Conservation (phyloP, 1,284 basidiomycete genomes). For the Amylostereum chailletii region DNA sequence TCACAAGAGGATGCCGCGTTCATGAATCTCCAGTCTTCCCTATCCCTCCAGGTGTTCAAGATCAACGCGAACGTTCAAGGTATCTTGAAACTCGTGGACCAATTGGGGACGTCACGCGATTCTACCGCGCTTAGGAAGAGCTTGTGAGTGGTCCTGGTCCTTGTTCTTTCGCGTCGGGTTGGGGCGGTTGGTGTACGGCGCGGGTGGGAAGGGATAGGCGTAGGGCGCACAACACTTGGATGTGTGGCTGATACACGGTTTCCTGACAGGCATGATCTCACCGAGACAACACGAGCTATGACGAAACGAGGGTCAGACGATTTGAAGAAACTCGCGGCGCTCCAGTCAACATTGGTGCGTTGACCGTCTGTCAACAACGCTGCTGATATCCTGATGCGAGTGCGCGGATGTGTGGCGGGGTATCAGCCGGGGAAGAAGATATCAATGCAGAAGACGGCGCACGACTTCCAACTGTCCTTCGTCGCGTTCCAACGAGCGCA, state of each 20-base stretch:
- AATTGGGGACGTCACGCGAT: conserved; percentile 78
- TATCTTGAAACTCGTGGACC: conserved; percentile 87
- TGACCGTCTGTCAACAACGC: neutral
- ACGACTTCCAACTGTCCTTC: conserved; percentile 87
- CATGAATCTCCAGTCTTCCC: conserved; percentile 69
- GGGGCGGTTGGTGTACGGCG: no score
- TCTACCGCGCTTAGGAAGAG: conserved; percentile 68
- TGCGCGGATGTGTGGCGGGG: neutral
- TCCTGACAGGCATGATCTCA: conserved; percentile 69
- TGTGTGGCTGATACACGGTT: neutral
- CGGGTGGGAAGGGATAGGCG: neutral
- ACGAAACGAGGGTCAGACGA: conserved; percentile 91
- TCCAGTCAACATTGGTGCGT: conserved; percentile 59
- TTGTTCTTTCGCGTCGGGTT: neutral
- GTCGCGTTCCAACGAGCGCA: conserved; percentile 90
- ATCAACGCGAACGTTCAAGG: conserved; percentile 97
- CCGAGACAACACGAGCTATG: conserved; percentile 90
- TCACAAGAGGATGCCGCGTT: conserved; percentile 70
- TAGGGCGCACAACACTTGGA: neutral
- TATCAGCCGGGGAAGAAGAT: conserved; percentile 67
- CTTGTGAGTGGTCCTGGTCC: conserved; percentile 43
- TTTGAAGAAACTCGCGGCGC: conserved; percentile 74
- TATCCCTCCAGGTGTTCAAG: conserved; percentile 97
- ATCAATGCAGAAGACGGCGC: conserved; percentile 81
- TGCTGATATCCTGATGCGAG: neutral